Conservation (phyloP, 129 eudicot genomes). For the Flaveria bidentis region DNA sequence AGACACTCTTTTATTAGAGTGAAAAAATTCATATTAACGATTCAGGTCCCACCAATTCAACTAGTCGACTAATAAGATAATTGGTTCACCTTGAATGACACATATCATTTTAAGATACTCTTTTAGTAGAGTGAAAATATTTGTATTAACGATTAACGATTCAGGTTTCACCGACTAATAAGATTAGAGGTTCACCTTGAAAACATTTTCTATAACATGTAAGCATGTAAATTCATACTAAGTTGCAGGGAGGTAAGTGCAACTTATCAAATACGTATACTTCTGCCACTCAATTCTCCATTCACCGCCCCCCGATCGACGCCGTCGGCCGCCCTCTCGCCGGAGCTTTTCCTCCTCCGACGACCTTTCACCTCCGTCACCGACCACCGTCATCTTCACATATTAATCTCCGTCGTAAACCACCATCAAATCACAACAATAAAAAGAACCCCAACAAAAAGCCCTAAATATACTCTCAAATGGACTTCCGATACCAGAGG, state of each 20-base stretch:
- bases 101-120: too few species aligned
- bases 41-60: too few species aligned
- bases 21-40: too few species aligned
- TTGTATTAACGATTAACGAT: too few species aligned
- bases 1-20: too few species aligned
- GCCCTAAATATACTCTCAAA: slow-evolving; percentile 42
- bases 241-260: background rate
- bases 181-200: too few species aligned
- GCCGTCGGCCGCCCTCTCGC: slow-evolving; percentile 26
- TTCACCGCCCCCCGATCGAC: slow-evolving; percentile 18
- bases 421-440: background rate
- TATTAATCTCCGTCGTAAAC: slow-evolving; percentile 16
- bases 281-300: slow-evolving; percentile 11
- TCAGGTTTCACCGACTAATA: too few species aligned
- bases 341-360: slow-evolving; percentile 25
- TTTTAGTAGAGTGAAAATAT: too few species aligned
- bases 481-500: slow-evolving; percentile 71
- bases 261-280: slow-evolving; percentile 19
- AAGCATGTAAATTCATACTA: too few species aligned
- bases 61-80: too few species aligned
- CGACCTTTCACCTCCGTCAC: slow-evolving; percentile 11
- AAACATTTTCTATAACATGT: too few species aligned
- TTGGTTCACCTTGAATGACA: too few species aligned
- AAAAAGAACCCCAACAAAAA: slow-evolving; percentile 17
- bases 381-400: background rate